Evolutionary conservation across 139 green algal species (phyloP).

Genomic region (Ettlia oleoabundans): DNA sequence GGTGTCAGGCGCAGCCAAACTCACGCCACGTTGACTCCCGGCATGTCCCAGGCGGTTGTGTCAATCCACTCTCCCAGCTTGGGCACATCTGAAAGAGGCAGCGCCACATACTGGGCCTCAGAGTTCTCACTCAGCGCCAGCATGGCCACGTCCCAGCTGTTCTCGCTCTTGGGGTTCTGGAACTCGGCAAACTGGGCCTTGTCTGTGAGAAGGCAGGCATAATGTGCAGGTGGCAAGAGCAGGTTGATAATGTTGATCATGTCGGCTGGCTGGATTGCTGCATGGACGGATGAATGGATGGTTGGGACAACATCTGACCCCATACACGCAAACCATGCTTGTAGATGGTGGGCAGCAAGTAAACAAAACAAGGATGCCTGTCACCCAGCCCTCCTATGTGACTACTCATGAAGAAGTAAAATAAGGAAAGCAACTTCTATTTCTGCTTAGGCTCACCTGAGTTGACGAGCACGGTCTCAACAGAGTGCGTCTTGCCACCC

Average conservation of each 20-base stretch:
- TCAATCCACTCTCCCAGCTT: not conserved
- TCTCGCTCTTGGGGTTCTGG: not conserved
- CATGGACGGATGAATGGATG: too few relatives aligned
- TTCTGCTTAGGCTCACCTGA: not conserved
- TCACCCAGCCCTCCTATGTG: not conserved
- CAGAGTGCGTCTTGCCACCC: not conserved
- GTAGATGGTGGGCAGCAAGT: too few relatives aligned
- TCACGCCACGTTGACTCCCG: not conserved
- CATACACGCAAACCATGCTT: too few relatives aligned
- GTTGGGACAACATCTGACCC: too few relatives aligned
- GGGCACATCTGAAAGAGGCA: not conserved
- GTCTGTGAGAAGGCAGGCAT: not conserved
- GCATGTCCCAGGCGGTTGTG: not conserved
- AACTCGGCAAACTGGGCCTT: not conserved
- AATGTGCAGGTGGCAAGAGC: not conserved
- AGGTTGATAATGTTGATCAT: too few relatives aligned
- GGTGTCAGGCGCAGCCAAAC: not conserved
- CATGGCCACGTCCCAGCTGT: conserved; percentile 3
- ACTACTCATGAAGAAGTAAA: not conserved
- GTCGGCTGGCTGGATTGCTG: not conserved
- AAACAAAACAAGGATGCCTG: too few relatives aligned
- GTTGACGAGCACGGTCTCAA: not conserved
- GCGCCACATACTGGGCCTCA: not conserved
- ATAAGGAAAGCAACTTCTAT: not conserved
- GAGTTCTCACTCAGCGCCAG: not conserved